Base-by-base conservation (phyloP, 495 filamentous ascomycete genomes). In the Bathelium albidoporum region DNA sequence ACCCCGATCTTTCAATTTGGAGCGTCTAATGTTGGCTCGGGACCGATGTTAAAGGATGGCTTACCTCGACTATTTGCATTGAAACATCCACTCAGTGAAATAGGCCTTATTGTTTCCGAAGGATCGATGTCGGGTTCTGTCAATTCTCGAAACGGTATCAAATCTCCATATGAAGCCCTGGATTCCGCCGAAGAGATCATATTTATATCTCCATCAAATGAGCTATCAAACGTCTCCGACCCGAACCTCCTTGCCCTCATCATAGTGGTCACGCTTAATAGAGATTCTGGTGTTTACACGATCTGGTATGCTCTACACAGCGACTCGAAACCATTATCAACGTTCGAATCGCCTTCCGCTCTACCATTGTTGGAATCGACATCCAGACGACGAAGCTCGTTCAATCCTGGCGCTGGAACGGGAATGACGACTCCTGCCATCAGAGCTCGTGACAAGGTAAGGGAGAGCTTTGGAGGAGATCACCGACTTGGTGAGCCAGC, bases 21-120 rank as follows among this genome's bases (percentile, higher is more conserved):
- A 9, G 49, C 12, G 9, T 39, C 24, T 31, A 4, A 59, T 18
- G 67, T 64, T 28, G 44, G 45, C 28, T 64, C 68, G n/a, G 28
- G 44, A 29, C 2, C 49, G 3, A n/a, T 65, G 1, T 55, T 32
- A 18, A 62, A 41, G 14, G 77, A 83, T 31, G 82, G 87, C 44
- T 83, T 90, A 70, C 93, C 93, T 2, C 81, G 88, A 32, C 77
- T 96, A 1, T 95, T 91, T 63, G 89, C 88, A 34, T 80, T 98
- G 28, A 95, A 87, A 5, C 88, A 96, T 71, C 94, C 94, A 32
- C 77, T 97, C 63, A 79, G 90, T 1, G 91, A 97, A 68, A 81
- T 96, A 73, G 94, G 93, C 0, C 86, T 97, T 41, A 87, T 96
- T 16, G 58, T 36, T n/a, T 55, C 12, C 16, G 49, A 55, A 55